These are phyloP conservation scores for Gossypium mustelinum DNA, from an alignment of 345 rosid species.

Conservation along the genomic window DNA sequence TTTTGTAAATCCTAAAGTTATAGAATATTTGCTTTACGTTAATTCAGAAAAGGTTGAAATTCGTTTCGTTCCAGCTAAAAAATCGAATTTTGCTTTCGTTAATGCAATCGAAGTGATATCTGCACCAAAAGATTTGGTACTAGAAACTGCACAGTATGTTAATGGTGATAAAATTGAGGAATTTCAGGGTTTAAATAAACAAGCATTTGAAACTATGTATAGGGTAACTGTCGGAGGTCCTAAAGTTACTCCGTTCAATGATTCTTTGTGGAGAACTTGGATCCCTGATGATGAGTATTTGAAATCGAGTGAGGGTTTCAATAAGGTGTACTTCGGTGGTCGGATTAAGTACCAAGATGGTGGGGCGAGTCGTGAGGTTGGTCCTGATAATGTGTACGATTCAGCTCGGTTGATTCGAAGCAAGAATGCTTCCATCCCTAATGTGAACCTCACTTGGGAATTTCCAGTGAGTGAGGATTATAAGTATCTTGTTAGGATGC, in stretches of 20 bases:
- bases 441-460: constrained; percentile 62
- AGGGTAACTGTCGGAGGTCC: constrained; percentile 82
- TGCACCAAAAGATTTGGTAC: constrained; percentile 74
- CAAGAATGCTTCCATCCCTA: constrained; percentile 42
- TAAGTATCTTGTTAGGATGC: constrained; percentile 67
- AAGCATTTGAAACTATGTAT: constrained; percentile 52
- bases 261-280: constrained; percentile 90
- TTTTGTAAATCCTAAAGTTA: constrained; percentile 33
- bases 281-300: constrained; percentile 72
- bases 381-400: constrained; percentile 66
- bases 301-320: constrained; percentile 40
- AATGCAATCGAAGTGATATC: constrained; percentile 87
- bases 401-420: constrained; percentile 61
- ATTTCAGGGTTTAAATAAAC: constrained; percentile 43
- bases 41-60: constrained; percentile 45
- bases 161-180: constrained; percentile 34
- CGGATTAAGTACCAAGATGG: constrained; percentile 56
- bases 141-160: constrained; percentile 47
- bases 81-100: constrained; percentile 56
- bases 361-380: constrained; percentile 70
- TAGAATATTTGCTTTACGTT: constrained; percentile 63
- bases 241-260: constrained; percentile 87
- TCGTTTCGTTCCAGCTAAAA: constrained; percentile 49
- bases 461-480: constrained; percentile 53
- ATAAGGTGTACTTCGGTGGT: constrained; percentile 44